Evolutionary conservation across 805 yeast species (phyloP).

Genomic region (Cyberlindnera samutprakarnensis): DNA sequence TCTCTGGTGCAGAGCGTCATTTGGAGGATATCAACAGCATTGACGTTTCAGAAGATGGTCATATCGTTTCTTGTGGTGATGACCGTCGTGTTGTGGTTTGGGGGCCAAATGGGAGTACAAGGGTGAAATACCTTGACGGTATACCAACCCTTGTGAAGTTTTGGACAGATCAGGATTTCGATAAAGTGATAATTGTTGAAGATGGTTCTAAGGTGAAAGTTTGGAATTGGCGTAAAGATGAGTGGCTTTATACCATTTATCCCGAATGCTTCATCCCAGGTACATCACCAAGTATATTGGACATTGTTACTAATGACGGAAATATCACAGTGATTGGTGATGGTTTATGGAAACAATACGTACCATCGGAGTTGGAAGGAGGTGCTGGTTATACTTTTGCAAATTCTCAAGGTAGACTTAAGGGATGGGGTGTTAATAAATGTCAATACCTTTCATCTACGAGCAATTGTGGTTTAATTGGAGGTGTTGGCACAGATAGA

Average conservation of each 20-base stretch:
- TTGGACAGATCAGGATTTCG: slow-evolving; percentile 26
- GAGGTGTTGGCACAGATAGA: slow-evolving; percentile 16
- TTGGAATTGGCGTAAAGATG: slow-evolving; percentile 26
- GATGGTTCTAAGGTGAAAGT: slow-evolving; percentile 25
- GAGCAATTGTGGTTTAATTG: slow-evolving; percentile 12
- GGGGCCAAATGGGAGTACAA: slow-evolving; percentile 17
- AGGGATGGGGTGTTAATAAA: slow-evolving; percentile 16
- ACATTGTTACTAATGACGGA: slow-evolving; percentile 18
- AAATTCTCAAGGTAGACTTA: slow-evolving; percentile 9
- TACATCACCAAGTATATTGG: slow-evolving; percentile 10
- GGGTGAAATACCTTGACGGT: slow-evolving; percentile 8
- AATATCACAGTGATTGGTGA: slow-evolving; percentile 24
- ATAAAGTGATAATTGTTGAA: slow-evolving; percentile 27
- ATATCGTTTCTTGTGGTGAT: slow-evolving; percentile 25
- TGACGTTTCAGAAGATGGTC: slow-evolving; percentile 25
- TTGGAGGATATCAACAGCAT: slow-evolving; percentile 21
- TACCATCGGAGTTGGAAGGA: slow-evolving; percentile 18
- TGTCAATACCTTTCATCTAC: slow-evolving; percentile 13
- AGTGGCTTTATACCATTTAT: slow-evolving; percentile 25
- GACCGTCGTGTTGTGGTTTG: slow-evolving; percentile 24
- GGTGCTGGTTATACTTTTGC: slow-evolving; percentile 29
- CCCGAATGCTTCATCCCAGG: slow-evolving; percentile 20
- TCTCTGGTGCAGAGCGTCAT: slow-evolving; percentile 13
- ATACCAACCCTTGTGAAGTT: slow-evolving; percentile 24
- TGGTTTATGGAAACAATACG: slow-evolving; percentile 28